phyloP scores from a whole-genome alignment of 345 rosid species.

The Camelina neglecta region DNA sequence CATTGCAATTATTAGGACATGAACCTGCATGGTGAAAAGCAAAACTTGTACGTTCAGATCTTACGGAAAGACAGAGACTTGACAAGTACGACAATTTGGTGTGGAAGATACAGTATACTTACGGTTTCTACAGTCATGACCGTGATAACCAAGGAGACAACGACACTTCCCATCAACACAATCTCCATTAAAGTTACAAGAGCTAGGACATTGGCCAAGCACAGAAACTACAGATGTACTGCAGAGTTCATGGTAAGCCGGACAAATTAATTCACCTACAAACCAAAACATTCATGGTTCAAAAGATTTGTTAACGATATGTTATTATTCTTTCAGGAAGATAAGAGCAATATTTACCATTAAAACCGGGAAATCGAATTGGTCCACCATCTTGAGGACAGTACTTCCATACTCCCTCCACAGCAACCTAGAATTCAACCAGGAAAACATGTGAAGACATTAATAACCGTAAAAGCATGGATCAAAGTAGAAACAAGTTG shows the following conservation, averaged over 20 bases:
- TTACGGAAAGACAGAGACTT: constrained; percentile 19
- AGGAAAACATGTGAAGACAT: constrained; percentile 26
- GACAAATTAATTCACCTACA: constrained; percentile 91
- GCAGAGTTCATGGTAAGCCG: constrained; percentile 93
- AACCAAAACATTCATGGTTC: constrained; percentile 34
- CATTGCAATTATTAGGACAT: constrained; percentile 85
- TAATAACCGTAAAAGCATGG: constrained; percentile 2
- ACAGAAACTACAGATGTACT: constrained; percentile 54
- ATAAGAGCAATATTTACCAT: constrained; percentile 57
- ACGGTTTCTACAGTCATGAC: constrained; percentile 89
- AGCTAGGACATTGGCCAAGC: constrained; percentile 77
- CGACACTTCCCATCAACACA: constrained; percentile 86
- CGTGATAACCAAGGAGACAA: constrained; percentile 89
- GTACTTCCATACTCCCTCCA: constrained; percentile 91
- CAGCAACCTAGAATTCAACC: constrained; percentile 69
- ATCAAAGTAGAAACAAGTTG: neutral
- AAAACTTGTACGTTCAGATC: constrained; percentile 15
- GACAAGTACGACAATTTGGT: constrained; percentile 9
- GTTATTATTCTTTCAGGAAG: neutral
- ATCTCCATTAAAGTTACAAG: constrained; percentile 90
- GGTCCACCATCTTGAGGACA: constrained; percentile 94
- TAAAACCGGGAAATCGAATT: constrained; percentile 86
- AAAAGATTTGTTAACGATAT: constrained; percentile 1
- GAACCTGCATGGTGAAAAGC: constrained; percentile 56
- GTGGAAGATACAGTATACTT: constrained; percentile 45